Percentiles rank a stretch among this genome's conserved stretches.
phyloP scores from a whole-genome alignment of 495 filamentous ascomycete genomes.

The Hyaloscypha bicolor region DNA sequence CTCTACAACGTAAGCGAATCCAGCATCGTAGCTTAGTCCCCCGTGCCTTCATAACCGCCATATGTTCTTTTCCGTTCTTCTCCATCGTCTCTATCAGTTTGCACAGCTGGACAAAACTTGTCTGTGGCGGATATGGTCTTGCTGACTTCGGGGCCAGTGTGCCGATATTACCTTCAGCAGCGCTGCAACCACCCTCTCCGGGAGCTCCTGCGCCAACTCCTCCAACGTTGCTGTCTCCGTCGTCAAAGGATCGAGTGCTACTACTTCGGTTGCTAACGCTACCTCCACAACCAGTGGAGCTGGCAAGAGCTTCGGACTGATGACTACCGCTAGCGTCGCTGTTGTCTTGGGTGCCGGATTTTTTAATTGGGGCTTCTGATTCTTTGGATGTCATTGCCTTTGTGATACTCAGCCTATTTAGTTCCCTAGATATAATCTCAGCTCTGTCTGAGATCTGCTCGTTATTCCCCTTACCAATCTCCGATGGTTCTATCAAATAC shows the following conservation, averaged over 20 bases:
- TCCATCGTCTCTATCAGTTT: neutral
- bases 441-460: neutral
- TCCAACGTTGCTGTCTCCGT: constrained; percentile 36
- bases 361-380: neutral
- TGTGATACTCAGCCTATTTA: neutral
- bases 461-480: neutral
- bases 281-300: neutral
- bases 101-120: neutral
- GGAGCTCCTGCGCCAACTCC: constrained; percentile 50
- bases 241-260: neutral
- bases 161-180: constrained; percentile 62
- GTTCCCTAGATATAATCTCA: neutral
- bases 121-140: constrained; percentile 5
- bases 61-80: neutral
- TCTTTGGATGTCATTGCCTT: neutral
- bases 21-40: neutral
- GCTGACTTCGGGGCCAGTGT: constrained; percentile 45
- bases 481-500: neutral
- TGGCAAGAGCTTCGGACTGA: neutral
- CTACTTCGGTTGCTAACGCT: neutral
- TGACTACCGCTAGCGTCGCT: neutral
- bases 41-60: neutral
- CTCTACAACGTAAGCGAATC: constrained; percentile 60
- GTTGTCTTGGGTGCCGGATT: neutral
- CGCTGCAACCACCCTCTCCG: constrained; percentile 42